These are phyloP conservation scores for Paecilomyces dactylethromorphus DNA, from an alignment of 2,329 filamentous ascomycete species.

Conservation along the genomic window DNA sequence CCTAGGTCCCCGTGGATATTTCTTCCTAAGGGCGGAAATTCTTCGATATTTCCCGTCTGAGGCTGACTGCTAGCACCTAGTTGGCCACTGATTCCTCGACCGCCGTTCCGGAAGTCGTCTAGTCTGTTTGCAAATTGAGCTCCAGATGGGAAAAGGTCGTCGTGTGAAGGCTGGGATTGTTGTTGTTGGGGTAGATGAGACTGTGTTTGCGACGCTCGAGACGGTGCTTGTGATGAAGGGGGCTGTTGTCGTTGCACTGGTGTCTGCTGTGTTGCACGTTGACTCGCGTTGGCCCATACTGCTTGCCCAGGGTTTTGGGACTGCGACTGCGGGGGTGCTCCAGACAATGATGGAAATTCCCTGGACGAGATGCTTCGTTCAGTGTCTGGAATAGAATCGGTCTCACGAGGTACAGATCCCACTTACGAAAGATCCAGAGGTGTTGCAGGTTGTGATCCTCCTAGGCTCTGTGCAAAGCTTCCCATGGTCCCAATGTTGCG, in stretches of 20 bases:
- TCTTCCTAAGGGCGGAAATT: constrained; percentile 55
- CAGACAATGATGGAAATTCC: constrained; percentile 57
- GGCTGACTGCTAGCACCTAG: constrained; percentile 45
- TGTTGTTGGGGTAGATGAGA: constrained; percentile 29
- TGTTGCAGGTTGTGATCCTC: constrained; percentile 47
- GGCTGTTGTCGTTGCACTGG: constrained; percentile 48
- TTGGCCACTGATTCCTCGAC: constrained; percentile 48
- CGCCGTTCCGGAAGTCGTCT: constrained; percentile 53
- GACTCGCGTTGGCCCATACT: constrained; percentile 52
- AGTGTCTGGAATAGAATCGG: constrained; percentile 1
- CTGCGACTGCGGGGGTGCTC: constrained; percentile 49
- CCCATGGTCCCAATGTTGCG: constrained; percentile 45
- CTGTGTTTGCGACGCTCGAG: constrained; percentile 33
- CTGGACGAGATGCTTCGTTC: constrained; percentile 28
- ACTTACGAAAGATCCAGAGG: constrained; percentile 54
- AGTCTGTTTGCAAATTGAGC: constrained; percentile 46
- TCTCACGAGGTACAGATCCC: neutral
- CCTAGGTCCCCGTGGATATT: constrained; percentile 45
- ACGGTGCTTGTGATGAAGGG: constrained; percentile 35
- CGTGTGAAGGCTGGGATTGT: constrained; percentile 41
- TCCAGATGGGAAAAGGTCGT: constrained; percentile 40
- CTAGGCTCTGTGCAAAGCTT: constrained; percentile 52
- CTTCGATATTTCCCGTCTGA: constrained; percentile 52
- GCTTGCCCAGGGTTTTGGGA: constrained; percentile 46
- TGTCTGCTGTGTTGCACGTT: constrained; percentile 47